Percentiles rank a stretch among this genome's conserved stretches.
Conservation (phyloP, 768 basidiomycete species). For the Pleurotus giganteus region DNA sequence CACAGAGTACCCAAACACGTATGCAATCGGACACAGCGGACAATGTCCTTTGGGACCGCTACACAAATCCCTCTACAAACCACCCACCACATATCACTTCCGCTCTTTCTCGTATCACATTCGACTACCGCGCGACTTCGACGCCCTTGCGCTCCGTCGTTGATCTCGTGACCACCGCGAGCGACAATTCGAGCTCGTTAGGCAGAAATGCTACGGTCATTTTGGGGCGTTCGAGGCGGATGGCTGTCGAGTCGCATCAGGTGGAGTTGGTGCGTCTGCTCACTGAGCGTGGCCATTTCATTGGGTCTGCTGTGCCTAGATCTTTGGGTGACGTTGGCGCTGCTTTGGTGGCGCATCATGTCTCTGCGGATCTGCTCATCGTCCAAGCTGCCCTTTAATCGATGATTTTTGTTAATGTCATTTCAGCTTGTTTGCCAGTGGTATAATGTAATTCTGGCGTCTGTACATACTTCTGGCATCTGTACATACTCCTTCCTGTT, state of each 20-base stretch:
- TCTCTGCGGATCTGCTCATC: slow-evolving; percentile 50
- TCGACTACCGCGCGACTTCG: slow-evolving; percentile 47
- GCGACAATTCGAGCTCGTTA: slow-evolving; percentile 19
- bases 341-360: slow-evolving; percentile 56
- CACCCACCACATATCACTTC: slow-evolving; percentile 25
- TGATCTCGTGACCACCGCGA: slow-evolving; percentile 36
- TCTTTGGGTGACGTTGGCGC: slow-evolving; percentile 77
- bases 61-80: slow-evolving; percentile 32
- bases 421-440: too few species aligned
- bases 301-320: slow-evolving; percentile 61
- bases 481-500: too few species aligned
- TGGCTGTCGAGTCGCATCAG: slow-evolving; percentile 58
- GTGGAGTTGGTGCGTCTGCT: slow-evolving; percentile 56
- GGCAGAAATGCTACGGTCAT: slow-evolving; percentile 60
- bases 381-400: slow-evolving; percentile 41
- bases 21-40: slow-evolving; percentile 84
- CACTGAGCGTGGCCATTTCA: slow-evolving; percentile 34
- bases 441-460: too few species aligned
- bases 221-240: slow-evolving; percentile 70
- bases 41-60: slow-evolving; percentile 71
- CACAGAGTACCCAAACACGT: slow-evolving; percentile 35
- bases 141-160: slow-evolving; percentile 57
- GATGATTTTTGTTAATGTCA: neutral
- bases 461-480: too few species aligned
- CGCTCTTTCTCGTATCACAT: slow-evolving; percentile 63